A percentile compares a stretch with the other conserved stretches of the same genome.
Conservation (phyloP, 345 rosid genomes). For the Mercurialis annua region DNA sequence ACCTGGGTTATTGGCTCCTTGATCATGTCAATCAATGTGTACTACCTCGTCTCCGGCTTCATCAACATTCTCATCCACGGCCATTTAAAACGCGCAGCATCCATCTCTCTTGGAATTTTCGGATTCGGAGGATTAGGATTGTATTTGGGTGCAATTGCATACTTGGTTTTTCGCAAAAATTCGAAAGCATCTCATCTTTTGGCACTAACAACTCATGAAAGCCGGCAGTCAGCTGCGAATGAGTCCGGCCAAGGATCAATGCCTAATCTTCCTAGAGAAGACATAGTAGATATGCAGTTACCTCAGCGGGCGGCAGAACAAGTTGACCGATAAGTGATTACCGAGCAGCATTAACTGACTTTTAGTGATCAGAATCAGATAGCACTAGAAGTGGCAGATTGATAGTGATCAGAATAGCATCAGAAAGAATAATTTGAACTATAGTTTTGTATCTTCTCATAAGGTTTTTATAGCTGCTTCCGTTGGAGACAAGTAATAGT, state of each 20-base stretch:
- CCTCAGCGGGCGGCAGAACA: conserved; percentile 36
- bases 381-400: no score
- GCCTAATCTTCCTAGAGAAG: conserved; percentile 55
- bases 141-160: conserved; percentile 63
- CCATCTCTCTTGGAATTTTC: conserved; percentile 51
- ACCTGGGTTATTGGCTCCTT: conserved; percentile 78
- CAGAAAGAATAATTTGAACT: background rate
- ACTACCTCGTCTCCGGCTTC: conserved; percentile 56
- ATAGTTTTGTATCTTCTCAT: background rate
- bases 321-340: background rate
- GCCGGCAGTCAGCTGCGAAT: conserved; percentile 20
- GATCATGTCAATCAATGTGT: conserved; percentile 76
- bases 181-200: conserved; percentile 38
- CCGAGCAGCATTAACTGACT: background rate
- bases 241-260: conserved; percentile 21
- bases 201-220: conserved; percentile 42
- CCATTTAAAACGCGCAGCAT: conserved; percentile 37
- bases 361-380: background rate
- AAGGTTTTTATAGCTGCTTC: background rate
- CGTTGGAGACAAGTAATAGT: background rate
- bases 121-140: conserved; percentile 58
- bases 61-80: conserved; percentile 50
- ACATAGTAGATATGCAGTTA: conserved; percentile 62
- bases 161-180: conserved; percentile 66
- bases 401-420: background rate